Evolutionary conservation across 2,329 filamentous ascomycete species (phyloP), one percentile per base, ranked within the genome.

Genomic region (Aureobasidium musti): DNA sequence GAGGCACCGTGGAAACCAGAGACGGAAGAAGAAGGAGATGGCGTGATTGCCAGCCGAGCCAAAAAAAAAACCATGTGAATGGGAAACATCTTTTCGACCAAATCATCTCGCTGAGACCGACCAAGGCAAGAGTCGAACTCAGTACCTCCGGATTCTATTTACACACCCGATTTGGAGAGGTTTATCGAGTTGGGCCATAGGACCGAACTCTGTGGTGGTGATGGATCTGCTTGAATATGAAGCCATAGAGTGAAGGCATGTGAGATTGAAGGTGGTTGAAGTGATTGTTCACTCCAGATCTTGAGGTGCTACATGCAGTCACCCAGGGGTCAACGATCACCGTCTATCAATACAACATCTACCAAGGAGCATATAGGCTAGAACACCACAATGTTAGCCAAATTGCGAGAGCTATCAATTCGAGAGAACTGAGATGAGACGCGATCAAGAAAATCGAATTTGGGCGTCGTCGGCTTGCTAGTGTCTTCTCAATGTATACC

Each of bases 21-120:
- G 10, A 45, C 1, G 1, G 3, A 23, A 11, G 13, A 19, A 23
- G 43, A 47, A 14, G 21, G 5, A 14, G n/a, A 17, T 39, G 1
- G 1, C 5, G 4, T 39, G 35, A 17, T 5, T 5, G 35, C 3
- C 13, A 17, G 14, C 3, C 13, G 26, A 54, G 50, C 50, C 14
- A 54, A 54, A 54, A n/a, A n/a, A n/a, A n/a, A 35, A 50, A 21
- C 28, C 13, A 35, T 10, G 13, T 5, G 10, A n/a, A 21, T 33
- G 49, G 28, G n/a, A 54, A 54, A 54, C 30, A 54, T 21, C 35
- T 17, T 39, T 30, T 54, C 50, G 50, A 54, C 50, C 50, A 54
- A 39, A 39, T 17, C 35, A 39, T 39, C 13, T 17, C 35, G 13
- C 35, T 39, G 35, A 39, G 35, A 39, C 35, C 35, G 35, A 37